Conservation (phyloP, 2,329 filamentous ascomycete species). For the Claviceps africana region DNA sequence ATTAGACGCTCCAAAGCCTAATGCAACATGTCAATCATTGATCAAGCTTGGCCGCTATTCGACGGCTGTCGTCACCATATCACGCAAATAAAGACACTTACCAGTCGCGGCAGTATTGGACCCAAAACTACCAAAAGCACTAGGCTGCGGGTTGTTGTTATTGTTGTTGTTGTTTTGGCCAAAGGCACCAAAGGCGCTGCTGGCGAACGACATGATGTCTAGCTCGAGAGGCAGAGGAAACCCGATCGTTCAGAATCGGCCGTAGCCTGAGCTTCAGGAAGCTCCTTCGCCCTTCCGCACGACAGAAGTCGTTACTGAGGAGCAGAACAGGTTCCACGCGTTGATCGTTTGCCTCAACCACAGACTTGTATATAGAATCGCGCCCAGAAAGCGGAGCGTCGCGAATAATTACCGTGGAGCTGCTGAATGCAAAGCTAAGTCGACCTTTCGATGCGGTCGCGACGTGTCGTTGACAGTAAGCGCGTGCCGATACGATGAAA, state of each 20-base stretch:
- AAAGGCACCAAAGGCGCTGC: constrained; percentile 42
- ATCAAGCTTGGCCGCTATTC: constrained; percentile 7
- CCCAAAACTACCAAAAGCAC: constrained; percentile 47
- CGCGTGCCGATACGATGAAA: not conserved
- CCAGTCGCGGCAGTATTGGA: constrained; percentile 31
- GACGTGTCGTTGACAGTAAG: constrained; percentile 1
- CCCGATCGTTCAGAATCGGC: not conserved
- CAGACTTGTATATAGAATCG: not conserved
- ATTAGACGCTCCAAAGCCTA: constrained; percentile 22
- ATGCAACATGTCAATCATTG: constrained; percentile 11
- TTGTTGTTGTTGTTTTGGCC: constrained; percentile 37
- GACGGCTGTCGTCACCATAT: not conserved
- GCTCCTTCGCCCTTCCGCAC: not conserved
- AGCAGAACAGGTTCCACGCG: not conserved
- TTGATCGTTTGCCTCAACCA: not conserved
- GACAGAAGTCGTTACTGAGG: not conserved
- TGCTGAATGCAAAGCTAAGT: not conserved
- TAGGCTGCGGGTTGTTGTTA: constrained; percentile 16
- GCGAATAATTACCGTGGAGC: not conserved
- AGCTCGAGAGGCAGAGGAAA: constrained; percentile 5
- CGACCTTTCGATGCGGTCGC: not conserved
- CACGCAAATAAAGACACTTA: constrained; percentile 26
- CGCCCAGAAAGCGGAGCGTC: not conserved
- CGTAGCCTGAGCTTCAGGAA: not conserved
- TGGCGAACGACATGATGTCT: constrained; percentile 40